Conservation (phyloP, 345 rosid genomes). For the Salix arbutifolia region DNA sequence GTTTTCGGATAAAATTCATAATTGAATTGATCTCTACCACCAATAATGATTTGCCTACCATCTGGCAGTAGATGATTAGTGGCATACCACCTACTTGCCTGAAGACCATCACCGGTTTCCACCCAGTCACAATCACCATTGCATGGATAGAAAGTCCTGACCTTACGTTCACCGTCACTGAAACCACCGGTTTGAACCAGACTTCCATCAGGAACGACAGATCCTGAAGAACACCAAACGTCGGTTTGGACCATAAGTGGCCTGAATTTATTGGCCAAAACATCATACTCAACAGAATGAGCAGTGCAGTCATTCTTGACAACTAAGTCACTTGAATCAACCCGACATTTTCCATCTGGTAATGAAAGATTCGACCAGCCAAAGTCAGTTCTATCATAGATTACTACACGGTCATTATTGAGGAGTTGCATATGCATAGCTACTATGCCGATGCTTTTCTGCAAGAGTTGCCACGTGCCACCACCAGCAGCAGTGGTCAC, state of each 20-base stretch:
- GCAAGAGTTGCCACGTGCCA: conserved; percentile 65
- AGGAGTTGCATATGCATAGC: conserved; percentile 95
- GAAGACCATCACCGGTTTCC: conserved; percentile 46
- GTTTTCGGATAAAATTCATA: conserved; percentile 68
- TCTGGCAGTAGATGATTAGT: conserved; percentile 67
- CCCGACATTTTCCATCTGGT: conserved; percentile 58
- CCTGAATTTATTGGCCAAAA: conserved; percentile 38
- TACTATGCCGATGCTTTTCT: conserved; percentile 54
- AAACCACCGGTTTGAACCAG: conserved; percentile 66
- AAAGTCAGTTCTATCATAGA: conserved; percentile 75
- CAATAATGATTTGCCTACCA: conserved; percentile 58
- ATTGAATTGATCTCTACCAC: conserved; percentile 60
- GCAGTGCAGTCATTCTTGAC: conserved; percentile 75
- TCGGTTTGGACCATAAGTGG: conserved; percentile 64
- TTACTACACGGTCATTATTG: conserved; percentile 67
- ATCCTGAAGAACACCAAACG: conserved; percentile 87
- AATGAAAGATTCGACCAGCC: conserved; percentile 63
- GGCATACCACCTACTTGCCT: conserved; percentile 64
- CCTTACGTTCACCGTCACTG: conserved; percentile 40
- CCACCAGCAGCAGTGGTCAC: conserved; percentile 27
- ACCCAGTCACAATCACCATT: conserved; percentile 52
- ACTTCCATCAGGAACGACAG: conserved; percentile 49
- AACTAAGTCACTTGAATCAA: conserved; percentile 36
- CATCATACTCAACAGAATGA: conserved; percentile 70
- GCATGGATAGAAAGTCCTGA: conserved; percentile 56